Percentiles rank a stretch among this genome's conserved stretches.
phyloP scores from a whole-genome alignment of 805 yeast species.

The Sporopachydermia lactativora region DNA sequence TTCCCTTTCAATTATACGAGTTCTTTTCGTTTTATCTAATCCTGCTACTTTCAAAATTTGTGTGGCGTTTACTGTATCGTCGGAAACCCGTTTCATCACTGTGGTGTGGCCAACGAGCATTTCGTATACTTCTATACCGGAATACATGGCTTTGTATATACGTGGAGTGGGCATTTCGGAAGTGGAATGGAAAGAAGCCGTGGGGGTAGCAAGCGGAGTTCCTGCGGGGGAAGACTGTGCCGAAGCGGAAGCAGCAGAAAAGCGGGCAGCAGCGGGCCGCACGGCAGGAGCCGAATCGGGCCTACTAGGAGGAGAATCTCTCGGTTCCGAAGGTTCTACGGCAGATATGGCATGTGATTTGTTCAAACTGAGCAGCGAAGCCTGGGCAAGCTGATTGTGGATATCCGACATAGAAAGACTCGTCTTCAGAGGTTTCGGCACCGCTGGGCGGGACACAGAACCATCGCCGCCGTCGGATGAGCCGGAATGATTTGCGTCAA shows the following conservation, averaged over 20 bases:
- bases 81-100: conserved; percentile 50
- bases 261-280: not conserved
- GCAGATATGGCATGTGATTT: not conserved
- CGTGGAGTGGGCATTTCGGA: not conserved
- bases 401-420: not conserved
- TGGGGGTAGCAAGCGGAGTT: no score
- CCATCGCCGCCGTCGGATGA: no score
- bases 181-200: not conserved
- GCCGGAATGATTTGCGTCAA: no score
- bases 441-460: no score
- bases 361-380: not conserved
- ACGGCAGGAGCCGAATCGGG: no score
- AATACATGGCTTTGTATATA: conserved; percentile 46
- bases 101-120: conserved; percentile 46
- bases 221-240: no score
- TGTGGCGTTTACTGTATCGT: conserved; percentile 59
- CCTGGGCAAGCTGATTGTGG: conserved; percentile 1
- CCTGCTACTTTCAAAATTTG: conserved; percentile 58
- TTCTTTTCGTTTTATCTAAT: conserved; percentile 48
- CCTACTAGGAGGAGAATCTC: no score
- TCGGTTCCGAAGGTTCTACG: no score
- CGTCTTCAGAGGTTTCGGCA: not conserved
- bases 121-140: conserved; percentile 47
- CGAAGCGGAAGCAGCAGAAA: not conserved
- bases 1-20: conserved; percentile 49